Conservation (phyloP, 139 green algal species). For the Limnomonas spitsbergensis region DNA sequence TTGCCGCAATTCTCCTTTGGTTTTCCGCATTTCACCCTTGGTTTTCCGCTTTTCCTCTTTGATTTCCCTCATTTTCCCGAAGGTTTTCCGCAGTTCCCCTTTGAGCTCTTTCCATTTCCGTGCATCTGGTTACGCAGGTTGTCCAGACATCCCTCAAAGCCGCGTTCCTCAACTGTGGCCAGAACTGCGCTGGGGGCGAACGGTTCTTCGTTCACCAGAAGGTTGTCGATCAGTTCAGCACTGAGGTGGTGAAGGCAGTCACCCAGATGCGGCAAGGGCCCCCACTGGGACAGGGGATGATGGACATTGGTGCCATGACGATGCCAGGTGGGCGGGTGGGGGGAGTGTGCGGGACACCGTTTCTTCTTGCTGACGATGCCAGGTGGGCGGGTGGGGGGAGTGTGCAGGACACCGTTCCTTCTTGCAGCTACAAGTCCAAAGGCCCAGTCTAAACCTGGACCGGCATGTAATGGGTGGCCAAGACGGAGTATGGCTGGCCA, state of each 20-base stretch:
- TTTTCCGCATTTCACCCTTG: neutral
- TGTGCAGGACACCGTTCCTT: too few relatives aligned
- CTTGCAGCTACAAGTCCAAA: too few relatives aligned
- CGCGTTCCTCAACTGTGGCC: slow-evolving; percentile 87
- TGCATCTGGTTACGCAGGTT: too few relatives aligned
- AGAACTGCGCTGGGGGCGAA: slow-evolving; percentile 96
- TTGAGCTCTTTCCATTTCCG: too few relatives aligned
- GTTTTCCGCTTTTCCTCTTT: too few relatives aligned
- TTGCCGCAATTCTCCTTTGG: neutral
- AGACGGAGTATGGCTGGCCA: too few relatives aligned
- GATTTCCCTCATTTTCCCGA: too few relatives aligned
- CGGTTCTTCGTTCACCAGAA: slow-evolving; percentile 88
- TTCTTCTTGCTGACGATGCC: slow-evolving; percentile 98
- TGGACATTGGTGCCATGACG: slow-evolving; percentile 93
- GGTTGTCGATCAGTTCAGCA: slow-evolving; percentile 7
- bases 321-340: slow-evolving; percentile 68
- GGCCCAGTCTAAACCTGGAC: too few relatives aligned
- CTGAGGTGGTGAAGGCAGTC: slow-evolving; percentile 25
- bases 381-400: slow-evolving; percentile 25
- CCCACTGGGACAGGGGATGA: slow-evolving; percentile 33
- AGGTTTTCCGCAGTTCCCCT: too few relatives aligned
- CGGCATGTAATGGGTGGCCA: too few relatives aligned
- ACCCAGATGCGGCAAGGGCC: slow-evolving; percentile 48
- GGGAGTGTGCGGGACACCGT: too few relatives aligned
- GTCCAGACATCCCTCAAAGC: slow-evolving; percentile 80